These are phyloP conservation scores for Phytopythium aichiense DNA, from an alignment of 352 stramenopile species.

Conservation along the genomic window DNA sequence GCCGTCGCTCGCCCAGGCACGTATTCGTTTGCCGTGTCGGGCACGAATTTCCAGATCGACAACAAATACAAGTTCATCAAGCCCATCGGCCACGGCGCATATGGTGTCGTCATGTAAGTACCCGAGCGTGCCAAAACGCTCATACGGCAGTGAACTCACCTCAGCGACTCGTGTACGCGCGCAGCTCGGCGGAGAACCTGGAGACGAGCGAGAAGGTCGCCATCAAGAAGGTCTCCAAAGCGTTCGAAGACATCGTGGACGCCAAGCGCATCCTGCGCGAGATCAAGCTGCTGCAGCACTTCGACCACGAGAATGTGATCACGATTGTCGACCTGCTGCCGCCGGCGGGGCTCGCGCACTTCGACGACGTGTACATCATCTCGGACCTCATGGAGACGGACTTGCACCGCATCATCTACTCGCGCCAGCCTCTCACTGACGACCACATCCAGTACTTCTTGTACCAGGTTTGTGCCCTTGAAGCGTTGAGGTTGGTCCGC, in stretches of 20 bases:
- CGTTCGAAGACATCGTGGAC: conserved; percentile 98
- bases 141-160: not conserved
- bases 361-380: conserved; percentile 98
- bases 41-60: conserved; percentile 91
- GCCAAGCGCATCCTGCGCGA: conserved; percentile 98
- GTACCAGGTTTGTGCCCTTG: conserved; percentile 65
- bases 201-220: conserved; percentile 85
- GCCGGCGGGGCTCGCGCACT: conserved; percentile 90
- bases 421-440: conserved; percentile 88
- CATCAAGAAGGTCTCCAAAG: conserved; percentile 88
- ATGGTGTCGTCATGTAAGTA: conserved; percentile 92
- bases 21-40: conserved; percentile 78
- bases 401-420: conserved; percentile 98
- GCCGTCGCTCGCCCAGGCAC: conserved; percentile 41
- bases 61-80: conserved; percentile 95
- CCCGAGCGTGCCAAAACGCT: not conserved
- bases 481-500: not conserved
- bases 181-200: conserved; percentile 72
- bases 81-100: conserved; percentile 92
- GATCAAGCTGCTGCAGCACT: conserved; percentile 93
- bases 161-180: not conserved
- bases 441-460: conserved; percentile 94
- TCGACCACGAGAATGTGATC: conserved; percentile 96
- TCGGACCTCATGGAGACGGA: conserved; percentile 98
- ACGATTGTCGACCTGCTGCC: conserved; percentile 94